phyloP scores from a whole-genome alignment of 2,329 filamentous ascomycete species.

The Aspergillus thermomutatus region DNA sequence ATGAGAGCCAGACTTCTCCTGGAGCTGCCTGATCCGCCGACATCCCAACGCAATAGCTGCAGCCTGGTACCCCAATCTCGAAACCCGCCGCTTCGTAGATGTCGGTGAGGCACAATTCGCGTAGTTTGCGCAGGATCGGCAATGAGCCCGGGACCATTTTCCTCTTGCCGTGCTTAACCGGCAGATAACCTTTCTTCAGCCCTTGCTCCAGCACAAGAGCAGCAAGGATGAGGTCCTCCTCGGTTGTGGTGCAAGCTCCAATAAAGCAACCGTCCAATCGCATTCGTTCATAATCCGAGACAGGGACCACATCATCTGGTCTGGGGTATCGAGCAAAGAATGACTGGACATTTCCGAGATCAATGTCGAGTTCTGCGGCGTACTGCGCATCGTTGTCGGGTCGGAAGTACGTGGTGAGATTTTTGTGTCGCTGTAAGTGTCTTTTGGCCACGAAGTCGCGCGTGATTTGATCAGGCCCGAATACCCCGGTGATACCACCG shows the following conservation, averaged over 20 bases:
- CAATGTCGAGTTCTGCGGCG: slow-evolving; percentile 34
- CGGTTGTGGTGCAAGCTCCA: slow-evolving; percentile 47
- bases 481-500: slow-evolving; percentile 44
- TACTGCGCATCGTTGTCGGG: slow-evolving; percentile 41
- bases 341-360: slow-evolving; percentile 37
- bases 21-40: slow-evolving; percentile 39
- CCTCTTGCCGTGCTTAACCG: slow-evolving; percentile 32
- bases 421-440: slow-evolving; percentile 32
- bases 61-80: slow-evolving; percentile 42
- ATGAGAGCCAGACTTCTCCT: slow-evolving; percentile 46
- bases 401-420: slow-evolving; percentile 34
- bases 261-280: slow-evolving; percentile 46
- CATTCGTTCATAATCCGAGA: slow-evolving; percentile 30
- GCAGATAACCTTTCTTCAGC: slow-evolving; percentile 29
- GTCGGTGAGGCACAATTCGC: slow-evolving; percentile 32
- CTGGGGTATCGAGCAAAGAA: slow-evolving; percentile 42
- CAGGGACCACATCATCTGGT: slow-evolving; percentile 45
- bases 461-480: slow-evolving; percentile 40
- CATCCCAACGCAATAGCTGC: slow-evolving; percentile 47
- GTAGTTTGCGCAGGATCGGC: slow-evolving; percentile 38
- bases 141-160: slow-evolving; percentile 43
- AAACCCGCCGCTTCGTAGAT: slow-evolving; percentile 44
- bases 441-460: slow-evolving; percentile 34
- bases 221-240: slow-evolving; percentile 45
- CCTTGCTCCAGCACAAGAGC: slow-evolving; percentile 42